Percentiles rank a stretch among this genome's conserved stretches.
Evolutionary conservation across 768 basidiomycete genomes (phyloP).

Genomic region (Chalciporus pseudorubinellus): DNA sequence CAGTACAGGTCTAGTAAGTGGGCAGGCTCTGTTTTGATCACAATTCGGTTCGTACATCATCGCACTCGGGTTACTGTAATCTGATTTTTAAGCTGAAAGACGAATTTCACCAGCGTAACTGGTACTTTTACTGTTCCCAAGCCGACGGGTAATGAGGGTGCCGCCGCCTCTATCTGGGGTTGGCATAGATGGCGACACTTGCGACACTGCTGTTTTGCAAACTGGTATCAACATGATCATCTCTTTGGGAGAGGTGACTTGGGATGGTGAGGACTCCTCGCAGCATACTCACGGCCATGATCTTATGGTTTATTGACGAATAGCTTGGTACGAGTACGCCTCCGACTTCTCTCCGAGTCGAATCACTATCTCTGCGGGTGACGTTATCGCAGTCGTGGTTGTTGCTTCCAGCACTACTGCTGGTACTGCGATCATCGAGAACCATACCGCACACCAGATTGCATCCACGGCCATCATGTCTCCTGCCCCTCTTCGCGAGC

Average conservation of each 20-base stretch:
- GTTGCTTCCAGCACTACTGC: background rate
- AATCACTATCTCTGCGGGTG: slow-evolving; percentile 7
- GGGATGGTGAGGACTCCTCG: background rate
- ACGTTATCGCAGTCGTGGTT: slow-evolving; percentile 5
- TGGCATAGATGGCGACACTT: slow-evolving; percentile 11
- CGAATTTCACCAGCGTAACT: slow-evolving; percentile 7
- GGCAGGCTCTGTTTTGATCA: slow-evolving; percentile 7
- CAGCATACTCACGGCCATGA: too few relatives aligned
- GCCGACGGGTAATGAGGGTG: background rate
- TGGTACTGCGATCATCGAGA: background rate
- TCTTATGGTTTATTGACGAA: background rate
- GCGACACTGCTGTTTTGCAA: slow-evolving; percentile 1
- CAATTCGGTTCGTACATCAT: background rate
- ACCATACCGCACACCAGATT: background rate
- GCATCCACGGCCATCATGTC: background rate
- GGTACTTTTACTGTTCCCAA: slow-evolving; percentile 9
- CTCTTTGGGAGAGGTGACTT: background rate
- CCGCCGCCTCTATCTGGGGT: slow-evolving; percentile 10
- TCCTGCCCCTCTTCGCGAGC: background rate
- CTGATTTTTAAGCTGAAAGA: slow-evolving; percentile 3
- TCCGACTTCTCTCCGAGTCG: background rate
- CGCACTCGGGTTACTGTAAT: background rate
- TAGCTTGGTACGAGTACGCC: slow-evolving; percentile 14
- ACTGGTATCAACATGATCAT: slow-evolving; percentile 3
- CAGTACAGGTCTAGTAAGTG: slow-evolving; percentile 6